phyloP scores from a whole-genome alignment of 1,284 basidiomycete genomes.

The Sanghuangporus sanghuang region DNA sequence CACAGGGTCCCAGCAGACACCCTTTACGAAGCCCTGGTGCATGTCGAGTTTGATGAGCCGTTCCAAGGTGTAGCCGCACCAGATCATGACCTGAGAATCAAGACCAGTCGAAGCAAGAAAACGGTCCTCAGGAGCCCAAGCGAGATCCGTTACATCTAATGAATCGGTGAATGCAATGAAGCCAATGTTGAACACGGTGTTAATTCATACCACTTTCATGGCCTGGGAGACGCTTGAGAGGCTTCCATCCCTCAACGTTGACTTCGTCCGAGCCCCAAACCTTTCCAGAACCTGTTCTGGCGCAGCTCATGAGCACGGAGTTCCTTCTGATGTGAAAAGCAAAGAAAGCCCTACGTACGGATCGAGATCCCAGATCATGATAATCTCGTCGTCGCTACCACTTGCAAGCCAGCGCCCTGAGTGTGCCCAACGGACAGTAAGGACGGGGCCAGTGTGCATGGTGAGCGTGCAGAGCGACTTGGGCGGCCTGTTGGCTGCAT shows the following conservation, averaged over 20 bases:
- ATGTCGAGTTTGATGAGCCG: conserved; percentile 78
- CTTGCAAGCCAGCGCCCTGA: conserved; percentile 93
- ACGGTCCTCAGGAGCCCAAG: conserved; percentile 89
- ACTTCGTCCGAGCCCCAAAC: conserved; percentile 91
- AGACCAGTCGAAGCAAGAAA: conserved; percentile 93
- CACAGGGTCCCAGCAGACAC: conserved; percentile 97
- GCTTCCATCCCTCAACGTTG: conserved; percentile 98
- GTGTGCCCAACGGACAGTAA: conserved; percentile 95
- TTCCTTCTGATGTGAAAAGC: neutral
- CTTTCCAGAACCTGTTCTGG: conserved; percentile 73
- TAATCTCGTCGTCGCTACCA: conserved; percentile 92
- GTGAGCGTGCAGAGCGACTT: conserved; percentile 88
- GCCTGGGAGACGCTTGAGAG: conserved; percentile 84
- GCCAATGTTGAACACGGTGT: neutral
- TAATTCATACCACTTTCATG: conserved; percentile 79
- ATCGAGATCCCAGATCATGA: conserved; percentile 97
- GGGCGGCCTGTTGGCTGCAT: conserved; percentile 72
- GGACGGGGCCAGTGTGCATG: conserved; percentile 92
- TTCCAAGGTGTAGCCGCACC: conserved; percentile 88
- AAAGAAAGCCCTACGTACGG: conserved; percentile 54
- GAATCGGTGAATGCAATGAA: conserved; percentile 6
- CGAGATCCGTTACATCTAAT: conserved; percentile 90
- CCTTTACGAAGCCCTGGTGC: conserved; percentile 97
- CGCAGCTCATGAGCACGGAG: neutral
- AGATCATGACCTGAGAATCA: conserved; percentile 88